phyloP scores from a whole-genome alignment of 2,329 filamentous ascomycete species.

The Sporothrix brasiliensis region DNA sequence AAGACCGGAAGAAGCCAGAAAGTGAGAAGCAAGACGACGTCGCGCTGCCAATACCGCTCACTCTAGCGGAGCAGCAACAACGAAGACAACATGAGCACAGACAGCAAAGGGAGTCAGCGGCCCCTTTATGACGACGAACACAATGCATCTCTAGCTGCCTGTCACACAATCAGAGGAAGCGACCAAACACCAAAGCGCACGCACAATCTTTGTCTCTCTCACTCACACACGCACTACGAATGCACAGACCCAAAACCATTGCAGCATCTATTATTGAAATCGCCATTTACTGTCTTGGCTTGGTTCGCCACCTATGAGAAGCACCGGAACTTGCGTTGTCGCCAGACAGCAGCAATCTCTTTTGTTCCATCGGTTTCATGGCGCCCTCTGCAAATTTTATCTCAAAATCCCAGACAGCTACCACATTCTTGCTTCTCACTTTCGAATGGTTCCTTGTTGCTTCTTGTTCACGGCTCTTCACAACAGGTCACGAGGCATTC shows the following conservation, averaged over 20 bases:
- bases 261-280: not conserved
- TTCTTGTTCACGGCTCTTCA: no score
- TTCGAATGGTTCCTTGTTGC: not conserved
- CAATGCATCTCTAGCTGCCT: not conserved
- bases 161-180: not conserved
- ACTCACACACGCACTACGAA: not conserved
- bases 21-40: slow-evolving; percentile 12
- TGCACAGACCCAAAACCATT: not conserved
- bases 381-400: not conserved
- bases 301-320: not conserved
- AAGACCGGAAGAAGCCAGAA: not conserved
- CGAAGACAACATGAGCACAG: not conserved
- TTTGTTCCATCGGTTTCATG: no score
- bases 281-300: slow-evolving; percentile 13
- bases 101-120: not conserved
- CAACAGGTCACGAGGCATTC: no score
- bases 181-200: not conserved
- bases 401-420: no score
- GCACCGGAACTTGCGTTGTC: not conserved
- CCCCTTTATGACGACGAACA: not conserved
- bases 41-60: not conserved
- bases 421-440: not conserved
- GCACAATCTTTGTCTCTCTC: not conserved
- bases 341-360: not conserved
- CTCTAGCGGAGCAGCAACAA: not conserved